A percentile compares a stretch with the other conserved stretches of the same genome.
Conservation (phyloP, 768 basidiomycete species). For the Galerina sulciceps region DNA sequence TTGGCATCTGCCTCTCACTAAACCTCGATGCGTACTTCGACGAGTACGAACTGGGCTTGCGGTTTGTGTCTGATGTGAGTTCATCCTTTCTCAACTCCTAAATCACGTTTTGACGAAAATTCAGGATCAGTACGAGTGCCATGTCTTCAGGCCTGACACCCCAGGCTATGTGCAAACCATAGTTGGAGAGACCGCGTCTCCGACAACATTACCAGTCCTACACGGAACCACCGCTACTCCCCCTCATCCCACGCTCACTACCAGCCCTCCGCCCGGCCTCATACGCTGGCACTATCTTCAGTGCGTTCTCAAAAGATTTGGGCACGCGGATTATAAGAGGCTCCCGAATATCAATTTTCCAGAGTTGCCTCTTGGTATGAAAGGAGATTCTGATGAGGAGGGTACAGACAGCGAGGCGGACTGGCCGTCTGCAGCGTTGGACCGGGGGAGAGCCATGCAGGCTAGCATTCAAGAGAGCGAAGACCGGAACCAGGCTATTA, state of each 20-base stretch:
- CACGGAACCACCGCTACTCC: background rate
- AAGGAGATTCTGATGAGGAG: conserved; percentile 8
- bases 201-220: background rate
- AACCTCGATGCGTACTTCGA: too few relatives aligned
- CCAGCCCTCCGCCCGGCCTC: background rate
- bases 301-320: conserved; percentile 1
- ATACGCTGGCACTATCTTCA: conserved; percentile 6
- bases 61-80: too few relatives aligned
- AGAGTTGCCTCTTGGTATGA: too few relatives aligned
- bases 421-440: background rate
- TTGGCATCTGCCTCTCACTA: too few relatives aligned
- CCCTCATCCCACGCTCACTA: background rate
- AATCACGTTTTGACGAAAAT: too few relatives aligned
- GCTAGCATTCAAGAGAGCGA: background rate
- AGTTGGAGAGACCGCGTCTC: background rate
- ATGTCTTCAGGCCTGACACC: background rate
- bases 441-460: background rate
- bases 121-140: conserved; percentile 3
- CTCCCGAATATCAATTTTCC: too few relatives aligned
- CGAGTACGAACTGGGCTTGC: too few relatives aligned
- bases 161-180: background rate
- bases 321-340: too few relatives aligned
- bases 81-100: too few relatives aligned
- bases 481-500: background rate
- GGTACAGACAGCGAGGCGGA: conserved; percentile 3